Base-by-base conservation (phyloP, 2,329 filamentous ascomycete genomes). In the Calonectria pseudoturangicola region DNA sequence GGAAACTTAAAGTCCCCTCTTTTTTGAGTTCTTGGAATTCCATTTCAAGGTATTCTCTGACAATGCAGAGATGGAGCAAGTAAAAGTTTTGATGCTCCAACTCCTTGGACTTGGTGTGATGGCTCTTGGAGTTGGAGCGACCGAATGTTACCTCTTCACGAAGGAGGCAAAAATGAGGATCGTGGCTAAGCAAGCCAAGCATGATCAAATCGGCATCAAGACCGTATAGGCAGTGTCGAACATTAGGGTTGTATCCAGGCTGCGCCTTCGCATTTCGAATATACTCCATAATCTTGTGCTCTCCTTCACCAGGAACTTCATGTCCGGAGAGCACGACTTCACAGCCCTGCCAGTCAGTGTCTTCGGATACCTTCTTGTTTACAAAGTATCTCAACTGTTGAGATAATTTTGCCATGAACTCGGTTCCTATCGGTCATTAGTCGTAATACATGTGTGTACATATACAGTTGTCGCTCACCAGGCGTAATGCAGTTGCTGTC, bases 251-350 rank as follows among this genome's bases (percentile, higher is more conserved):
- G 85, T 99, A 99, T 75, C 93, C 92, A 2, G 94, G 94, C 84
- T 99, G 97, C 62, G 96, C 95, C 88, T 98, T 98, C 74, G 97
- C 95, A 85, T 97, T 95, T 79, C 97, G 94, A 84, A 99, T 99
- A 85, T 99, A 99, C 85, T 99, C 97, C 97, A 99, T 99, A 85
- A 99, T 98, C 87, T 99, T 99, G 88, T 99, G 97, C 85, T 99
- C 97, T 80, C 97, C 97, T 86, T 99, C 97, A 79, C 97, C 97
- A 8, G 97, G 97, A 30, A 98, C 96, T 85, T 99, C 97, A 82
- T 99, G 97, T 68, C 97, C 97, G 7, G 97, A 99, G 72, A 99
- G 90, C 66, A 99, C 95, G 79, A 99, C 93, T 82, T 98, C 96
- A 76, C 97, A 97, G 73, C 94, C 94, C 86, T 99, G 97, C 97